These are phyloP conservation scores for Xerocomus amazonicus DNA, from an alignment of 1,284 basidiomycete species.

Conservation along the genomic window DNA sequence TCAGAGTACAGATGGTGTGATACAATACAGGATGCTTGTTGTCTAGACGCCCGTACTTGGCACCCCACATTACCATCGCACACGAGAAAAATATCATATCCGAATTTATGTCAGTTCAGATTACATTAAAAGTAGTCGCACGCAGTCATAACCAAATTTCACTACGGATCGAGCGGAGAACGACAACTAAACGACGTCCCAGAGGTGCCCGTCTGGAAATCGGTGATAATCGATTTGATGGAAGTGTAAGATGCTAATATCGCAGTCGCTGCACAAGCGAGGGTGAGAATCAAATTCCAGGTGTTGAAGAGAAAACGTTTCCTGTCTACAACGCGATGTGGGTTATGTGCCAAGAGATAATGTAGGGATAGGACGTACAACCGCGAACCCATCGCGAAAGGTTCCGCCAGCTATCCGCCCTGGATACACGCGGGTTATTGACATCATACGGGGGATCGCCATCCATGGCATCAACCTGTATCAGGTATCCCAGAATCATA, in stretches of 20 bases:
- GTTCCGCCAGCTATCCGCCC: conserved; percentile 25
- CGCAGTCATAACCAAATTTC: too few species aligned
- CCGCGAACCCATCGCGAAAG: conserved; percentile 29
- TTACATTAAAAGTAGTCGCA: too few species aligned
- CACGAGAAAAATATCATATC: too few species aligned
- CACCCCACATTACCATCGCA: too few species aligned
- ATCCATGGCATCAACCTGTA: conserved; percentile 45
- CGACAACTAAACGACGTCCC: conserved; percentile 29
- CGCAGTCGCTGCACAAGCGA: conserved; percentile 36
- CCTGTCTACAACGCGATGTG: conserved; percentile 13
- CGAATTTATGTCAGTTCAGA: too few species aligned
- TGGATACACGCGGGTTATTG: conserved; percentile 24
- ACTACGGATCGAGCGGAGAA: conserved; percentile 22
- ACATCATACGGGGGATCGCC: conserved; percentile 37
- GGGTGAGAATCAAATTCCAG: conserved; percentile 32
- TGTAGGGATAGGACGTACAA: conserved; percentile 20
- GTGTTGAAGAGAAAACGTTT: conserved; percentile 28
- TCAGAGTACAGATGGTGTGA: too few species aligned
- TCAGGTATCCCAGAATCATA: conserved; percentile 46
- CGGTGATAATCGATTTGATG: conserved; percentile 20
- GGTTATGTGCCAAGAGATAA: too few species aligned
- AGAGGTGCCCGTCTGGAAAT: conserved; percentile 20
- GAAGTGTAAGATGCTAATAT: conserved; percentile 33
- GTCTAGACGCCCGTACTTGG: too few species aligned
- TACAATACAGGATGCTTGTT: too few species aligned